Conservation (phyloP, 2,329 filamentous ascomycete genomes). For the Harringtonia aguacate region DNA sequence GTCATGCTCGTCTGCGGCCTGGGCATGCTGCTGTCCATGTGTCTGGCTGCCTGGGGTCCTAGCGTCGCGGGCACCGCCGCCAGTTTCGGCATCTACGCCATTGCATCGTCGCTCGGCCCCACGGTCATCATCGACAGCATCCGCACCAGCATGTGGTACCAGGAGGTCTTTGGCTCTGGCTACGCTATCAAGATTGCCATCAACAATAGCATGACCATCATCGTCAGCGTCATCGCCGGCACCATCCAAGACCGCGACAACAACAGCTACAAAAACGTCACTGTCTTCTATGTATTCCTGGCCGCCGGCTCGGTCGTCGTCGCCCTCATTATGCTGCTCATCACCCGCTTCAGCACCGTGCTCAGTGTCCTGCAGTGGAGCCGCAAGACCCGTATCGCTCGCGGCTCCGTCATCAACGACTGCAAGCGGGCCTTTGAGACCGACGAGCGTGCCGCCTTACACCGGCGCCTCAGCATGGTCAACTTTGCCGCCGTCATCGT, state of each 20-base stretch:
- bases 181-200: constrained; percentile 51
- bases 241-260: constrained; percentile 47
- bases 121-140: constrained; percentile 51
- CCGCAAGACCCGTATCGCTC: constrained; percentile 36
- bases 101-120: constrained; percentile 43
- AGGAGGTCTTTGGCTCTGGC: constrained; percentile 43
- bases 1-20: constrained; percentile 29
- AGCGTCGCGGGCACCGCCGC: constrained; percentile 42
- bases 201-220: constrained; percentile 54
- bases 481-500: constrained; percentile 33
- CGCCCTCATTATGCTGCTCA: constrained; percentile 12
- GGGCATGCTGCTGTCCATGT: constrained; percentile 42
- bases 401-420: constrained; percentile 29
- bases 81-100: constrained; percentile 47
- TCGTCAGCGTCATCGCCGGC: constrained; percentile 45
- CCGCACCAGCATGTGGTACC: constrained; percentile 39
- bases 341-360: constrained; percentile 27
- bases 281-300: constrained; percentile 44
- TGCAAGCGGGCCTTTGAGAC: constrained; percentile 22
- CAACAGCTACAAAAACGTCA: constrained; percentile 43
- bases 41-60: constrained; percentile 43
- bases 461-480: constrained; percentile 18
- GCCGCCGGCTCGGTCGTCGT: constrained; percentile 37
- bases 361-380: constrained; percentile 46
- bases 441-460: not conserved